Evolutionary conservation across 129 eudicot genomes (phyloP).

Genomic region (Gnaphalium uliginosum): DNA sequence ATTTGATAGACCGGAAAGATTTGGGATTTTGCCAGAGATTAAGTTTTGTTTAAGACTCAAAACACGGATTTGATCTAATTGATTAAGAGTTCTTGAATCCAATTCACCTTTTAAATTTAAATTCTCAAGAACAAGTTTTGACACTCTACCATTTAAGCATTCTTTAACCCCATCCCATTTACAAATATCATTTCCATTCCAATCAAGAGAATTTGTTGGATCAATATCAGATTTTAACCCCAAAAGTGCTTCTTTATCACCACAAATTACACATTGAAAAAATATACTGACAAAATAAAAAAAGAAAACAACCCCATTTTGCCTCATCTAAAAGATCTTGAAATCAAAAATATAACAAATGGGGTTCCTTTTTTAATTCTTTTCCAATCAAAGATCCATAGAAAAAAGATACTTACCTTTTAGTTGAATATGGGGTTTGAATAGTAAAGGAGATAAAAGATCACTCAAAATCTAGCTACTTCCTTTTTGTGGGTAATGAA

Average conservation of each 20-base stretch:
- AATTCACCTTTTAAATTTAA: slow-evolving; percentile 52
- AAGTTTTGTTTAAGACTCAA: slow-evolving; percentile 74
- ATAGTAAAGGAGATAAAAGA: slow-evolving; percentile 9
- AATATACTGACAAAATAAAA: slow-evolving; percentile 1
- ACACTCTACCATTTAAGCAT: slow-evolving; percentile 70
- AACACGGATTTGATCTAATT: slow-evolving; percentile 68
- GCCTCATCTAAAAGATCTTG: slow-evolving; percentile 23
- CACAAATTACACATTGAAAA: slow-evolving; percentile 23
- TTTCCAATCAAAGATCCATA: slow-evolving; percentile 25
- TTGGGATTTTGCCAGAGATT: slow-evolving; percentile 69
- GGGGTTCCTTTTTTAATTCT: slow-evolving; percentile 4
- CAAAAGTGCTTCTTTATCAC: slow-evolving; percentile 64
- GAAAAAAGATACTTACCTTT: slow-evolving; percentile 29
- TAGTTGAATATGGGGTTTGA: slow-evolving; percentile 19
- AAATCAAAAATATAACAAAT: slow-evolving; percentile 10
- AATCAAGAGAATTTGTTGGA: slow-evolving; percentile 55
- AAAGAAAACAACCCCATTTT: slow-evolving; percentile 17
- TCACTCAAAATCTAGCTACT: slow-evolving; percentile 6
- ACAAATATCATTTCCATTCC: slow-evolving; percentile 64
- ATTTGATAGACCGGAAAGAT: slow-evolving; percentile 56
- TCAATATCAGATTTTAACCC: slow-evolving; percentile 56
- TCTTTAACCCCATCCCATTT: slow-evolving; percentile 77
- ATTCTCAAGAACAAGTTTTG: slow-evolving; percentile 80
- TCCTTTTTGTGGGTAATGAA: slow-evolving; percentile 36
- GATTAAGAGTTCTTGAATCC: slow-evolving; percentile 40